Evolutionary conservation across 2,329 filamentous ascomycete genomes (phyloP), one percentile per base, ranked within the genome.

Genomic region (Aspergillus pseudoterreus): DNA sequence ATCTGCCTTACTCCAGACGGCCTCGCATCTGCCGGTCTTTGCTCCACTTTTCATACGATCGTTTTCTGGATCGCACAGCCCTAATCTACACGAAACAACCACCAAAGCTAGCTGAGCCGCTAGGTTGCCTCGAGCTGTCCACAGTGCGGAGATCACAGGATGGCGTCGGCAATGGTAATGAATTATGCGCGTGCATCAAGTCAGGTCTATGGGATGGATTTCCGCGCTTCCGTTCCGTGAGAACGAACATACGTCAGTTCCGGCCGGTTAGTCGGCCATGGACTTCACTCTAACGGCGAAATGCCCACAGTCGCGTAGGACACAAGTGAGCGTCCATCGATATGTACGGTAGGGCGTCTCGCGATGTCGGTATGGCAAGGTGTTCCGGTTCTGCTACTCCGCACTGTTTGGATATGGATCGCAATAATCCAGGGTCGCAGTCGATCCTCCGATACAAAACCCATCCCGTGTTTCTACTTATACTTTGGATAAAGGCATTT

Each of bases 51-150:
- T 53, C 43, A 44, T 49, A 54, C 24, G 45, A 52, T 24, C 43
- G 49, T 14, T 39, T 42, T 30, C 15, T 50, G 42, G 33, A 47
- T 45, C 21, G 27, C 44, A 42, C 36, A 32, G 30, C 42, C 19
- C 24, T 45, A 53, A 57, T 58, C 19, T 53, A 58, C 24, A 43
- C 53, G 56, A 57, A 57, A 58, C 56, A n/a, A 32, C 22, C 36
- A 35, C 35, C 30, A 32, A 30, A 51, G 43, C 43, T 42, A 22
- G 38, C 36, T 42, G n/a, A 46, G 49, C 36, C 22, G 27, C 27
- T 17, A 35, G 19, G 27, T 35, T 32, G 35, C 27, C 14, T 17
- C 35, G 6, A 9, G 35, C 27, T 11, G 27, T 30, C 8, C 27
- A 11, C 27, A 10, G 10, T 11, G 27, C 27, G 27, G 27, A 30